Percentiles rank a stretch among this genome's conserved stretches.
phyloP scores from a whole-genome alignment of 148 eudicot species.

The Cornus kousa region DNA sequence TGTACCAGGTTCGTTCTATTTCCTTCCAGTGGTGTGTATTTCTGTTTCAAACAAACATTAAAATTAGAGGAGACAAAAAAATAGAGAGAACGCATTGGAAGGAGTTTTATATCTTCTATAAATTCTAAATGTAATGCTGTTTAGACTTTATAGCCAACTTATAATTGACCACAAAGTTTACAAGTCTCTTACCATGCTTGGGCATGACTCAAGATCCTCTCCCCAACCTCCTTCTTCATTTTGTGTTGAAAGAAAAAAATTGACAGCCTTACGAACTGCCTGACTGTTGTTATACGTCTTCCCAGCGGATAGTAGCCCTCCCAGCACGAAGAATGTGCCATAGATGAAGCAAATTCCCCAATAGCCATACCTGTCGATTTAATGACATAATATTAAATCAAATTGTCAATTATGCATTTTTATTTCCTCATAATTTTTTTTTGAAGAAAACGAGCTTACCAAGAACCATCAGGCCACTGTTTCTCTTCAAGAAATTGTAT shows the following conservation, averaged over 20 bases:
- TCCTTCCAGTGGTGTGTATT: slow-evolving; percentile 23
- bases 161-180: no score
- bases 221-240: slow-evolving; percentile 18
- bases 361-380: slow-evolving; percentile 8
- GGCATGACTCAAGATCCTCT: slow-evolving; percentile 11
- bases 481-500: background rate
- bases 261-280: slow-evolving; percentile 4
- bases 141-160: no score
- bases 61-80: no score
- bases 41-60: background rate
- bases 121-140: background rate
- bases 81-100: background rate
- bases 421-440: background rate
- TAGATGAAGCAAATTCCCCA: slow-evolving; percentile 22
- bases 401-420: no score
- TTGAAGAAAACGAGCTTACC: slow-evolving; percentile 1
- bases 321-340: slow-evolving; percentile 9
- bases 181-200: background rate
- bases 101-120: background rate
- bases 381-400: no score
- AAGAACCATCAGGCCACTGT: slow-evolving; percentile 5
- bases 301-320: background rate
- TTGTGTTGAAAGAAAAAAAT: slow-evolving; percentile 12
- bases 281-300: slow-evolving; percentile 2
- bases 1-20: slow-evolving; percentile 26